Evolutionary conservation across 129 eudicot species (phyloP).

Genomic region (Tagetes patula): DNA sequence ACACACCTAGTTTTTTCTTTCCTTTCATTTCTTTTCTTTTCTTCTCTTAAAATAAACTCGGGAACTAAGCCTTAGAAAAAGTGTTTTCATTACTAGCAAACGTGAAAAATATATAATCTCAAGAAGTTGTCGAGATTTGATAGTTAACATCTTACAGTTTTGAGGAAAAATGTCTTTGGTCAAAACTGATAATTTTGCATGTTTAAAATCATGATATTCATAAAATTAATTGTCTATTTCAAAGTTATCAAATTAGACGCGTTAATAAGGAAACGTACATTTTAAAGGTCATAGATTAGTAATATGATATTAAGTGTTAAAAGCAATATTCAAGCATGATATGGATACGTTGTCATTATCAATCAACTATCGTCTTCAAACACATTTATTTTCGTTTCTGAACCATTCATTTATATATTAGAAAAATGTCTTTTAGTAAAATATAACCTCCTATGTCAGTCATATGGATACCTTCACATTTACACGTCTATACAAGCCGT

Average conservation of each 20-base stretch:
- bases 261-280: neutral
- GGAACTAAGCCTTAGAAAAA: too few relatives aligned
- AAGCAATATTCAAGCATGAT: neutral
- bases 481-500: too few relatives aligned
- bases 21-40: too few relatives aligned
- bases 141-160: too few relatives aligned
- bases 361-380: neutral
- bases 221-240: neutral
- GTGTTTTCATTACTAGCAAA: too few relatives aligned
- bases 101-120: too few relatives aligned
- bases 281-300: constrained; percentile 5
- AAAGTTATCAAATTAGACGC: neutral
- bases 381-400: neutral
- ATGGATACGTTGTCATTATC: neutral
- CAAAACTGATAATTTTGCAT: neutral
- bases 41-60: too few relatives aligned
- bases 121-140: too few relatives aligned
- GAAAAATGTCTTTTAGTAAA: neutral
- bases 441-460: neutral
- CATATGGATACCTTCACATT: too few relatives aligned
- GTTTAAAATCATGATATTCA: neutral
- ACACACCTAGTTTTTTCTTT: too few relatives aligned
- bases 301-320: neutral
- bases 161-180: too few relatives aligned
- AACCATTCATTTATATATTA: constrained; percentile 7